Evolutionary conservation across 768 basidiomycete genomes (phyloP), one percentile per base, ranked within the genome.

Genomic region (Heimioporus sp.): DNA sequence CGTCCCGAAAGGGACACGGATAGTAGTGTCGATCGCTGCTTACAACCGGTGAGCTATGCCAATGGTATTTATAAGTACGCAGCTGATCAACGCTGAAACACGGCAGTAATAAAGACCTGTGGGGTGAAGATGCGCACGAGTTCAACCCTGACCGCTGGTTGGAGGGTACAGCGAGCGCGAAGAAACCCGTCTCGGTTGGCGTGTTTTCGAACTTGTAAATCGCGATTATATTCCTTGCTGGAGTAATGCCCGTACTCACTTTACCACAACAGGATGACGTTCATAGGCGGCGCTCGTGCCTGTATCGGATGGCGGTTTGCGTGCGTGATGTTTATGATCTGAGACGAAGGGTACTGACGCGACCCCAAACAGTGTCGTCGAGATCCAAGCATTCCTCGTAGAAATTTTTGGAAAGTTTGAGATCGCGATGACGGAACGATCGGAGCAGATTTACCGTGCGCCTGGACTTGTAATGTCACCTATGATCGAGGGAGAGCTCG

Each of bases 311-410:
- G 68, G 64, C 65, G 64, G 20, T 69, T 69, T 48, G 61, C 66
- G 66, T 70, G 30, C 45, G 62, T 50, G 16, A 11, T 6, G 8
- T 48, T 21, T 21, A 5, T 51, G n/a, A 7, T 16, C 10, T n/a
- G n/a, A 34, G 17, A 28, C 11, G 16, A 20, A 45, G 42, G 47
- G 44, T 43, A 20, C 46, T 52, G 30, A 46, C 34, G 41, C 16
- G 30, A 55, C 45, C 8, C 16, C 13, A 11, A 44, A 38, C 57
- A 73, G 71, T 5, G 58, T 82, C 0, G 60, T 75, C 39, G 82
- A 86, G 60, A 61, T 84, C 15, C 83, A 85, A 55, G 72, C 76
- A 0, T 82, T 86, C 65, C 58, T 84, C 17, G 73, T 79, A 19
- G 81, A 83, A 58, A 68, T 81, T 19, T 51, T 84, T 38, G 64